Base-by-base conservation (phyloP, 2,329 filamentous ascomycete species). In the Aspergillus costaricaensis region DNA sequence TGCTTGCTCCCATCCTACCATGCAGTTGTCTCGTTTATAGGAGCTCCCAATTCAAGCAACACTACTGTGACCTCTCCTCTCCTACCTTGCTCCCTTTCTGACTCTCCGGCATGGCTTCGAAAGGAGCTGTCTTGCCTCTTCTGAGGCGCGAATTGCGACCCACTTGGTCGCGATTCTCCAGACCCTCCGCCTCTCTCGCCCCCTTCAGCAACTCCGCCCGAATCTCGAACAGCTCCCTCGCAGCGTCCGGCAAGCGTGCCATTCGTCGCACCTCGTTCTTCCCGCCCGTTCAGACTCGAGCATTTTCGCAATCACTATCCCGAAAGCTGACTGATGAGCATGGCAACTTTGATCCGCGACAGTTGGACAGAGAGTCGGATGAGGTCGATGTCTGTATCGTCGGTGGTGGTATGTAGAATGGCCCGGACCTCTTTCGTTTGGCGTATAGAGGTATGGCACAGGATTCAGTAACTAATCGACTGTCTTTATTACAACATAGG, bases 341-440 rank as follows among this genome's bases (percentile, higher is more conserved):
- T 59, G 85, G 86, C 38, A 72, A 80, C 58, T 91, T 91, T 68
- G 88, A 92, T 72, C 88, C 88, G 8, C 74, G 74, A 21, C 76
- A 82, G 58, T 82, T 93, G 60, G 94, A 98, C 66, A 89, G 95
- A 66, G 95, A 98, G 76, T 90, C 87, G 57, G 95, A 99, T 72
- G 82, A 95, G 79, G 95, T 99, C 30, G 95, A 99, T 77, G 93
- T 99, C 30, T 96, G 92, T 78, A 98, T 99, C 71, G 87, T 99
- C 57, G 95, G 95, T 72, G 95, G 91, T 76, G 94, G 85, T 87
- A 81, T 70, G 77, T 17, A 41, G 44, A 38, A 48, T 41, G 17
- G 9, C 25, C 47, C 27, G 36, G 27, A 23, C 14, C 25, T 21
- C 23, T 49, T 5, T 43, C n/a, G n/a, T 7, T 19, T 9, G 21